These are phyloP conservation scores for Lipomyces sp. DNA, from an alignment of 805 yeast species.

Conservation along the genomic window DNA sequence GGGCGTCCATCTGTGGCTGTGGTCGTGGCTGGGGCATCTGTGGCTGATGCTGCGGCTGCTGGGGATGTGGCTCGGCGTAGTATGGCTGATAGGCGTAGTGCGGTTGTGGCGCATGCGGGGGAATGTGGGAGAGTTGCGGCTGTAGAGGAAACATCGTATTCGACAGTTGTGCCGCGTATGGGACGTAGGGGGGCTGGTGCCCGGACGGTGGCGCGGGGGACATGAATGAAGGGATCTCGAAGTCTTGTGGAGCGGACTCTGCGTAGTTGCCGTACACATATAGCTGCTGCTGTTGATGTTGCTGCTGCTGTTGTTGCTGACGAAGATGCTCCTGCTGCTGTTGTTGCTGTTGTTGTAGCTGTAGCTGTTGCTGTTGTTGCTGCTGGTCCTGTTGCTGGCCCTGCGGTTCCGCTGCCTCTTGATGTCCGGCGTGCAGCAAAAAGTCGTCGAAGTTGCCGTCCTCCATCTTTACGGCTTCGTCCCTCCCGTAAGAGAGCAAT, in stretches of 20 bases:
- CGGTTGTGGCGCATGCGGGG: not conserved
- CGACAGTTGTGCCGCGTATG: constrained; percentile 10
- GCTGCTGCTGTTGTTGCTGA: not conserved
- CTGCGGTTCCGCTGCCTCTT: not conserved
- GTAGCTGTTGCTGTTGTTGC: constrained; percentile 5
- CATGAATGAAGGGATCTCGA: not conserved
- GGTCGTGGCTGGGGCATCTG: not conserved
- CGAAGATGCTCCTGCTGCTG: constrained; percentile 2
- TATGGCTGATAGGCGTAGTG: not conserved
- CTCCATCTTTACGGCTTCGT: not conserved
- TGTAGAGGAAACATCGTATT: not conserved
- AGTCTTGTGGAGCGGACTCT: not conserved
- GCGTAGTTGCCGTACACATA: not conserved
- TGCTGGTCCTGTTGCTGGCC: not conserved
- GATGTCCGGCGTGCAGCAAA: not conserved
- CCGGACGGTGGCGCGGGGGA: not conserved
- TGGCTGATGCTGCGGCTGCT: constrained; percentile 8
- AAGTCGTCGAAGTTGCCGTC: not conserved
- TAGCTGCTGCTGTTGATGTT: not conserved
- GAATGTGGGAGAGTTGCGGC: constrained; percentile 6
- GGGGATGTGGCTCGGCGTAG: not conserved
- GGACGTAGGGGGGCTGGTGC: not conserved
- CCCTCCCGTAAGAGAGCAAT: not conserved
- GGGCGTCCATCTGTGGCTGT: not conserved
- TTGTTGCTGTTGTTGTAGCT: not conserved